These are phyloP conservation scores for Colletotrichum lindemuthianum DNA, from an alignment of 2,329 filamentous ascomycete species.

Conservation along the genomic window DNA sequence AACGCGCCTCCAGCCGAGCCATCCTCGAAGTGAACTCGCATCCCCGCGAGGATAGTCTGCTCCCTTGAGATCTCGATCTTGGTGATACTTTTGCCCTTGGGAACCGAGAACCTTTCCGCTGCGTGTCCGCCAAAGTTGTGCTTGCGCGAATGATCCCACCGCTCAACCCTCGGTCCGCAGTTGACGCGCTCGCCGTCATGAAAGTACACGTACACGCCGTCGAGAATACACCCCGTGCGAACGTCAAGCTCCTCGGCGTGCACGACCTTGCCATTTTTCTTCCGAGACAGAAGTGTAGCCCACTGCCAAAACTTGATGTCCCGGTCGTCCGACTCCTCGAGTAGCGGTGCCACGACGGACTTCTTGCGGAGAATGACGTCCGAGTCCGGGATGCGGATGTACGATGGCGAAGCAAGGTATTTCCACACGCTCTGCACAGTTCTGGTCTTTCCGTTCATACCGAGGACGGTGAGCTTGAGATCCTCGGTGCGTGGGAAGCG, in stretches of 20 bases:
- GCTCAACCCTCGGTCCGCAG: slow-evolving; percentile 48
- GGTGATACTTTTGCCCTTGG: slow-evolving; percentile 40
- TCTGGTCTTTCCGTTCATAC: slow-evolving; percentile 52
- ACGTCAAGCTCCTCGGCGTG: slow-evolving; percentile 52
- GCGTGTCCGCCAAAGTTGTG: slow-evolving; percentile 45
- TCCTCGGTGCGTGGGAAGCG: slow-evolving; percentile 45
- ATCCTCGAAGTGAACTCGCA: slow-evolving; percentile 39
- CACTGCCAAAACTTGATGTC: slow-evolving; percentile 39
- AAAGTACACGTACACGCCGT: slow-evolving; percentile 58
- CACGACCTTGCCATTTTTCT: slow-evolving; percentile 45
- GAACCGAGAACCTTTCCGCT: slow-evolving; percentile 39
- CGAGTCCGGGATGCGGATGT: slow-evolving; percentile 51
- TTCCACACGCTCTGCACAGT: slow-evolving; percentile 46
- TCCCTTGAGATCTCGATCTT: slow-evolving; percentile 44
- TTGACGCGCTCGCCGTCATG: slow-evolving; percentile 53
- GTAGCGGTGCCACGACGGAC: background rate
- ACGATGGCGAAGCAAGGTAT: slow-evolving; percentile 43
- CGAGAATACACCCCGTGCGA: slow-evolving; percentile 53
- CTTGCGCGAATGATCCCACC: slow-evolving; percentile 28
- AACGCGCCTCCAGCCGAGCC: slow-evolving; percentile 39
- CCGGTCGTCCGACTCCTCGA: slow-evolving; percentile 9
- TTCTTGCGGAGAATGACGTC: slow-evolving; percentile 49
- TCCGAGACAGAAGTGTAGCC: slow-evolving; percentile 46
- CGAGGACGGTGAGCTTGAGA: slow-evolving; percentile 51
- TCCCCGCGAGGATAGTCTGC: slow-evolving; percentile 33